Conservation (phyloP, 2,329 filamentous ascomycete species). For the Ophiostoma populinum region DNA sequence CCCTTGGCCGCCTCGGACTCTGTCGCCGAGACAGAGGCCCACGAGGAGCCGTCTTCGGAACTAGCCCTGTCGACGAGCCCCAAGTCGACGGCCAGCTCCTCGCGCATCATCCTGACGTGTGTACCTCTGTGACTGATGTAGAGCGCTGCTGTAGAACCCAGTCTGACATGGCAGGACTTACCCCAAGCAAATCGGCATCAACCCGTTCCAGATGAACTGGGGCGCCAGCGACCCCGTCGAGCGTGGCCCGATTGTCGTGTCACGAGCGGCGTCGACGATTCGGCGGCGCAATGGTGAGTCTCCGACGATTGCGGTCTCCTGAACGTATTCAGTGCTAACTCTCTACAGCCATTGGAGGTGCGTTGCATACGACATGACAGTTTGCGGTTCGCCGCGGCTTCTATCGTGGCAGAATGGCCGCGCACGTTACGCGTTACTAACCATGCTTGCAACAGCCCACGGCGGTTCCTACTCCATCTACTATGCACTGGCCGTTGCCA, state of each 20-base stretch:
- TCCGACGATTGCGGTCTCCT: too few species aligned
- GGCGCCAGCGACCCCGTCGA: constrained; percentile 56
- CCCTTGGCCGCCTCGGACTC: neutral
- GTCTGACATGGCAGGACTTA: constrained; percentile 43
- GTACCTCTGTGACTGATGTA: constrained; percentile 2
- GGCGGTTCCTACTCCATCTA: constrained; percentile 95
- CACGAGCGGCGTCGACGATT: constrained; percentile 56
- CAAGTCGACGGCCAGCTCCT: constrained; percentile 28
- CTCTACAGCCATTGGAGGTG: constrained; percentile 11
- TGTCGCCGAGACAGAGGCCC: constrained; percentile 12
- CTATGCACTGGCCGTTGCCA: constrained; percentile 81
- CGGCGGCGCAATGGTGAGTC: constrained; percentile 59
- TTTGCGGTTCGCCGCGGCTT: too few species aligned
- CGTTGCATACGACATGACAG: constrained; percentile 8
- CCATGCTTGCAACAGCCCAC: constrained; percentile 14
- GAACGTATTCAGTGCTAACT: too few species aligned
- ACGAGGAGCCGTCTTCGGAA: constrained; percentile 11
- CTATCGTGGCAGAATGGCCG: too few species aligned
- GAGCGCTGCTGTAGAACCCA: too few species aligned
- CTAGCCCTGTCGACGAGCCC: constrained; percentile 16
- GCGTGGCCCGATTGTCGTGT: constrained; percentile 80
- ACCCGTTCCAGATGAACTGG: constrained; percentile 80
- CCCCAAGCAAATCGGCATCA: constrained; percentile 83
- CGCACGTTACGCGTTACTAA: too few species aligned
- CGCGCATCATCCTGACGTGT: constrained; percentile 38